These are phyloP conservation scores for Exserohilum turcica DNA, from an alignment of 2,329 filamentous ascomycete species.

Conservation along the genomic window DNA sequence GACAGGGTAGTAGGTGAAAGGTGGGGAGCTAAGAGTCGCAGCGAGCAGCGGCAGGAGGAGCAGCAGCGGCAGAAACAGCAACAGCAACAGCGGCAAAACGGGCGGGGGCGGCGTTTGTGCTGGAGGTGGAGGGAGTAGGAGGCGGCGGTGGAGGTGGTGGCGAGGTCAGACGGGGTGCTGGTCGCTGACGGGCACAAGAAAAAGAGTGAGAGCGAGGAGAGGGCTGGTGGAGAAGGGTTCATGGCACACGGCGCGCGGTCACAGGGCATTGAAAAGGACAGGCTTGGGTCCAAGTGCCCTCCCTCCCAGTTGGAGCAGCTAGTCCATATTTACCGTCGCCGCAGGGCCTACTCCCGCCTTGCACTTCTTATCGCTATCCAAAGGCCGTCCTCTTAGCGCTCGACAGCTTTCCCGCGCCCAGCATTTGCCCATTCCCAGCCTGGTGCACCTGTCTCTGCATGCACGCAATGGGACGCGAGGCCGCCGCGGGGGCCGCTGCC, in stretches of 20 bases:
- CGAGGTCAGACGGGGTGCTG: background rate
- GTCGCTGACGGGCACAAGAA: constrained; percentile 8
- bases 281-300: constrained; percentile 8
- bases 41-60: background rate
- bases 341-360: constrained; percentile 23
- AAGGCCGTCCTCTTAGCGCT: constrained; percentile 23
- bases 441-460: constrained; percentile 7
- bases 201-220: constrained; percentile 10
- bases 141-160: background rate
- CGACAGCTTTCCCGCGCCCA: constrained; percentile 21
- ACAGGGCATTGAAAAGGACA: constrained; percentile 16
- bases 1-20: constrained; percentile 11
- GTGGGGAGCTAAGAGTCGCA: background rate
- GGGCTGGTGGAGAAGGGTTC: constrained; percentile 14
- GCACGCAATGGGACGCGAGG: background rate
- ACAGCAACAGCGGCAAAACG: too few species aligned
- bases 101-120: background rate
- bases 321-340: constrained; percentile 26
- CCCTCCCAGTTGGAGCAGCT: constrained; percentile 13
- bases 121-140: background rate
- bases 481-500: background rate
- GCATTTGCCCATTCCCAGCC: constrained; percentile 8
- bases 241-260: constrained; percentile 10
- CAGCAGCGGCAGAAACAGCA: background rate
- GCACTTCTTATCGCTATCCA: constrained; percentile 30